Evolutionary conservation across 2,329 filamentous ascomycete genomes (phyloP), one percentile per base, ranked within the genome.

Genomic region (Cytospora schulzeri): DNA sequence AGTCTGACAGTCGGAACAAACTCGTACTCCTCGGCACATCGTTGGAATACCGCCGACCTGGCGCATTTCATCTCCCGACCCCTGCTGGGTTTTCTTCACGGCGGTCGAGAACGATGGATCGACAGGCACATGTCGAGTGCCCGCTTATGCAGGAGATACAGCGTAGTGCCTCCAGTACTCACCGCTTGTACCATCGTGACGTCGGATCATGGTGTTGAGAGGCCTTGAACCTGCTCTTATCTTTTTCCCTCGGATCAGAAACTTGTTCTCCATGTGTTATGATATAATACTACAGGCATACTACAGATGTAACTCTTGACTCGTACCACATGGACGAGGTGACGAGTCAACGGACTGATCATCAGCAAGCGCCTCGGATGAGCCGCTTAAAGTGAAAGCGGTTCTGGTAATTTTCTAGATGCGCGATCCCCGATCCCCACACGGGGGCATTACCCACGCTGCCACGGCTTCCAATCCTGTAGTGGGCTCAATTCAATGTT

Each of bases 21-120:
- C 19, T n/a, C 24, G 38, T 17, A 15, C 2, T 22, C 29, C 22
- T 53, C 50, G 50, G 58, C 58, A 29, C 50, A 19, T 22, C 31
- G 24, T 24, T n/a, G 22, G 19, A 31, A 26, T 9, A 22, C 29
- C 26, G 55, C 33, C 24, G 50, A 48, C 31, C 52, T 28, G 35
- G 6, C 51, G 24, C 48, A 52, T 33, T 45, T 53, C 54, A 52
- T 52, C 26, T 58, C 54, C 33, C 29, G 3, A 33, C 33, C 33
- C 48, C 31, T 58, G 55, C 57, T 33, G n/a, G 17, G n/a, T 48
- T 45, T 29, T 28, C 29, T 15, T 35, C 12, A 35, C 12, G 31
- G 28, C 50, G 55, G 61, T 58, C 61, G 55, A 63, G 61, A 63
- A 57, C 61, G 55, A 54, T 53, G 48, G 61, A 63, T 63, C 61